These are phyloP conservation scores for Fusarium floridanum DNA, from an alignment of 2,329 filamentous ascomycete genomes.

Conservation along the genomic window DNA sequence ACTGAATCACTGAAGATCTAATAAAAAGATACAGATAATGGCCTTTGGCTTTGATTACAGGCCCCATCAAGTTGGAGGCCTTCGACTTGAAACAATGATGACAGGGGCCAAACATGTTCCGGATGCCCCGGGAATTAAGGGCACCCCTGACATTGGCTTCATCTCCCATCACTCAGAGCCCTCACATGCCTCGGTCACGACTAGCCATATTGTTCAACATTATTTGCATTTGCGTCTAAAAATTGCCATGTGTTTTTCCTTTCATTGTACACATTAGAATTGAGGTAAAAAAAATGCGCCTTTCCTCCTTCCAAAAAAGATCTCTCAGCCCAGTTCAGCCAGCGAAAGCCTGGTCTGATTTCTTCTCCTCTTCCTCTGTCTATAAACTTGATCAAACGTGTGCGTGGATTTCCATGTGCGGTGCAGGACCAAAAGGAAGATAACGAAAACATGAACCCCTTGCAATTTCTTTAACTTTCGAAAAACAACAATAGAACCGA, in stretches of 20 bases:
- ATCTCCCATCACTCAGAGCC: background rate
- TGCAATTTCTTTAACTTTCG: constrained; percentile 27
- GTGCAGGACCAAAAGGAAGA: constrained; percentile 26
- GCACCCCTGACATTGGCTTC: background rate
- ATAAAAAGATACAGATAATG: too few relatives aligned
- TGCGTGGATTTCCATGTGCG: constrained; percentile 22
- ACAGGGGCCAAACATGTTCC: background rate
- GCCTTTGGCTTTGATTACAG: too few relatives aligned
- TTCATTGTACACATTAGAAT: constrained; percentile 49
- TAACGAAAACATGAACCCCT: constrained; percentile 23
- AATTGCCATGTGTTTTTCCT: constrained; percentile 43
- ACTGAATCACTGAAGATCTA: background rate
- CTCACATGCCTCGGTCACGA: background rate
- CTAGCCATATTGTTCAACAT: constrained; percentile 21
- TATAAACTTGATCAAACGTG: constrained; percentile 23
- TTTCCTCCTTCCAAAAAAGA: constrained; percentile 25
- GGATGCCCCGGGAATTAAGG: background rate
- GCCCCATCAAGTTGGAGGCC: background rate
- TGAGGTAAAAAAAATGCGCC: constrained; percentile 36
- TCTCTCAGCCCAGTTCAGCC: constrained; percentile 39
- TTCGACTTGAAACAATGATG: background rate
- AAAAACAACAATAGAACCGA: background rate
- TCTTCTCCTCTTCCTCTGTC: constrained; percentile 21
- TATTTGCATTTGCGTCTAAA: constrained; percentile 43
- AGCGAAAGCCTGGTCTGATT: constrained; percentile 39